Evolutionary conservation across 306 rosid species (phyloP), one percentile per base, ranked within the genome.

Genomic region (Pterocarpus santalinus): DNA sequence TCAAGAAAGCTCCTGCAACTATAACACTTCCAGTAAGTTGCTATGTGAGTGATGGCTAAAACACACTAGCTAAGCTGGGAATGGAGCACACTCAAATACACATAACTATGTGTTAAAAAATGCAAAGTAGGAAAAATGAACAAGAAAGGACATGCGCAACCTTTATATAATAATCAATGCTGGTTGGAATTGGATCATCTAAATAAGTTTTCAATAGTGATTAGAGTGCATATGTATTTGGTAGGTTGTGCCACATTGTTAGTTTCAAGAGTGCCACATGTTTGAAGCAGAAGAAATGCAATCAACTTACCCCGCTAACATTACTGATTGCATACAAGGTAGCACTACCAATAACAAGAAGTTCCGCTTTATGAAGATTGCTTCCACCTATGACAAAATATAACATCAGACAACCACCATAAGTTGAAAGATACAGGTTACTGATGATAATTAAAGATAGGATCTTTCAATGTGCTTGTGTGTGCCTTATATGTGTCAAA

Each of bases 311-410:
- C 97, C 90, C 97, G 2, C 97, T 90, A 83, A 92, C 98, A 75
- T 90, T 94, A 73, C 91, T 92, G 85, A 94, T 69, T 69, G 97
- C 98, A 87, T 94, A 92, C 82, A 94, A 89, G 6, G 92, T 90
- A 74, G 98, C 82, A 81, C 93, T 97, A 65, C 93, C 96, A 67
- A 92, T 83, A 69, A 94, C 94, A 75, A 94, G 86, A 62, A 78
- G 11, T 77, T 94, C 98, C 46, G 97, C 97, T 83, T 76, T 81
- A 46, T 79, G 85, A 36, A 97, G 97, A 68, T 86, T 86, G 85
- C 90, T 92, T 76, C 97, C 98, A 82, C 98, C 98, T 92, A 80
- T 41, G 66, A 84, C 86, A 85, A 57, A 68, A 76, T 14, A 81
- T 9, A 75, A 73, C 80, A 84, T 90, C 63, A 86, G 81, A 82